Evolutionary conservation across 108 stramenopile genomes (phyloP).

Genomic region (Nitzschia sp.): DNA sequence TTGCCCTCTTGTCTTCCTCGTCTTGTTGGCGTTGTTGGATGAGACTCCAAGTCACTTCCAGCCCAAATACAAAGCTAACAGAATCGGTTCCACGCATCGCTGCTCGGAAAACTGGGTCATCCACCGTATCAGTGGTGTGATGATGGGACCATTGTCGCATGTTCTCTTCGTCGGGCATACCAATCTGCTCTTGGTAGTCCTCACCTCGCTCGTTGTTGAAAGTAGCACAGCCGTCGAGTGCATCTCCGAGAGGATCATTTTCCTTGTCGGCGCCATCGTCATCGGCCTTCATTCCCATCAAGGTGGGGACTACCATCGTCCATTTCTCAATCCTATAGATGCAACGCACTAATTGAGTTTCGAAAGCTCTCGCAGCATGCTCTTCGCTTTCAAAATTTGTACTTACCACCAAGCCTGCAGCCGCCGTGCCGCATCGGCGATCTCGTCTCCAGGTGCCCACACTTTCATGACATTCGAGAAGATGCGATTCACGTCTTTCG

Average conservation of each 20-base stretch:
- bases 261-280: slow-evolving; percentile 20
- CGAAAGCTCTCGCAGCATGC: too few relatives aligned
- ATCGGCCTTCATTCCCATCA: slow-evolving; percentile 84
- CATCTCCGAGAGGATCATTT: slow-evolving; percentile 15
- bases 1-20: slow-evolving; percentile 77
- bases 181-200: slow-evolving; percentile 87
- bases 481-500: slow-evolving; percentile 92
- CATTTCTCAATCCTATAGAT: slow-evolving; percentile 56
- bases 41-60: slow-evolving; percentile 93
- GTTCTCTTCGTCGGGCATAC: slow-evolving; percentile 95
- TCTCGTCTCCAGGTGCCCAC: slow-evolving; percentile 70
- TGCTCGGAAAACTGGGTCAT: slow-evolving; percentile 91
- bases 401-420: slow-evolving; percentile 74
- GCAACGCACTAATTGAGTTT: too few relatives aligned
- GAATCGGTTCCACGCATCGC: slow-evolving; percentile 85
- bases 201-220: slow-evolving; percentile 80
- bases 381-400: too few relatives aligned
- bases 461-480: slow-evolving; percentile 89
- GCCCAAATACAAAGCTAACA: slow-evolving; percentile 94
- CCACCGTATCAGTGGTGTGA: slow-evolving; percentile 85
- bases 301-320: slow-evolving; percentile 76
- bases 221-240: slow-evolving; percentile 19
- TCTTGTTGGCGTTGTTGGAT: slow-evolving; percentile 89
- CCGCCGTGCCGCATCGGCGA: slow-evolving; percentile 76
- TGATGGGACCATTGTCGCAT: slow-evolving; percentile 95